Evolutionary conservation across 306 rosid species (phyloP).

Genomic region (Castanea sativa): DNA sequence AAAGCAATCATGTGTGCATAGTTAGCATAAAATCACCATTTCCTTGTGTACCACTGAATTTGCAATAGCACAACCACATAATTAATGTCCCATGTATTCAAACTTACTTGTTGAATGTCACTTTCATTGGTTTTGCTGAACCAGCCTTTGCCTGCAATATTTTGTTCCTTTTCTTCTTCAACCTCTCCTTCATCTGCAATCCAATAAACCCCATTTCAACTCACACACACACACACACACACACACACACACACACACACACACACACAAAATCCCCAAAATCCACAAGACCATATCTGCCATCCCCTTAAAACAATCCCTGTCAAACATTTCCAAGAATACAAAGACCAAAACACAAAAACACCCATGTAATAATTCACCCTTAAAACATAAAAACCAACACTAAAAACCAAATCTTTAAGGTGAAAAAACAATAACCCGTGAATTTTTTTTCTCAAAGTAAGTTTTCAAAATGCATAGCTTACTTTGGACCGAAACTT

Average conservation of each 20-base stretch:
- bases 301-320: not conserved
- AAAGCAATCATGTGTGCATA: constrained; percentile 11
- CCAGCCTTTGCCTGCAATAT: constrained; percentile 87
- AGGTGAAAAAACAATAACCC: not conserved
- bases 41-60: not conserved
- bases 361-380: not conserved
- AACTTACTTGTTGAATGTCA: constrained; percentile 74
- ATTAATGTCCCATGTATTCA: not conserved
- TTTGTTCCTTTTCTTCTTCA: constrained; percentile 77
- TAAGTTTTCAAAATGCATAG: not conserved
- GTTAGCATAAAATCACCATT: constrained; percentile 5
- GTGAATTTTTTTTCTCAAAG: not conserved
- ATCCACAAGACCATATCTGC: not conserved
- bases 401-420: not conserved
- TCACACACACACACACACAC: not conserved
- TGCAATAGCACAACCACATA: not conserved
- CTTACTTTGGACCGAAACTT: constrained; percentile 76
- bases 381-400: not conserved
- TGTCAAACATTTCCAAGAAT: constrained; percentile 19
- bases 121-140: constrained; percentile 65
- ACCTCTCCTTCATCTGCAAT: constrained; percentile 86
- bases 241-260: too few species aligned
- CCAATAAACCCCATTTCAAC: constrained; percentile 6
- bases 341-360: not conserved
- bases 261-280: not conserved